Evolutionary conservation across 2,329 filamentous ascomycete species (phyloP).

Genomic region (Tolypocladium amazonense): DNA sequence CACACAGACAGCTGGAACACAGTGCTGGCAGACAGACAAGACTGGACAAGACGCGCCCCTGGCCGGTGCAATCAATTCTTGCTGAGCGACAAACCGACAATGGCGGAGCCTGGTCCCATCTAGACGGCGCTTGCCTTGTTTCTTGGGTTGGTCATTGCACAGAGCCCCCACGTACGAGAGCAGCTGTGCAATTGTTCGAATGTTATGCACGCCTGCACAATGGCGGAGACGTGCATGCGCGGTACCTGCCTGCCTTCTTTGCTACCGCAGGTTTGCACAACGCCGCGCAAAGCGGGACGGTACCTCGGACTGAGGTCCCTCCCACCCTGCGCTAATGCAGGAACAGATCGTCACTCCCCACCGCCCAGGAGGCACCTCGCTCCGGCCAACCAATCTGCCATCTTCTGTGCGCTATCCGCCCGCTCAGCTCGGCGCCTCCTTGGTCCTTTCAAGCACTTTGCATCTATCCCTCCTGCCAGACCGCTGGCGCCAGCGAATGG

Average conservation of each 20-base stretch:
- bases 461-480: background rate
- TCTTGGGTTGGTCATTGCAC: background rate
- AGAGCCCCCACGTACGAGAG: background rate
- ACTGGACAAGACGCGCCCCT: background rate
- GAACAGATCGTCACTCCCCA: constrained; percentile 9
- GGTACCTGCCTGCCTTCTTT: background rate
- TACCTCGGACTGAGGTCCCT: background rate
- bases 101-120: no score
- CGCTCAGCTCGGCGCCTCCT: background rate
- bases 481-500: background rate
- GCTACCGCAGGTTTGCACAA: background rate
- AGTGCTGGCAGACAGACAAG: background rate
- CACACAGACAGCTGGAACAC: background rate
- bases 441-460: background rate
- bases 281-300: background rate
- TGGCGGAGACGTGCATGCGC: background rate
- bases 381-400: constrained; percentile 2
- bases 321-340: constrained; percentile 9
- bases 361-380: background rate
- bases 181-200: background rate
- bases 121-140: no score
- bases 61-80: background rate
- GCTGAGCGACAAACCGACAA: background rate
- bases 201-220: background rate
- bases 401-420: background rate